Evolutionary conservation across 2,329 filamentous ascomycete species (phyloP), one percentile per base, ranked within the genome.

Genomic region (Exserohilum turcica): DNA sequence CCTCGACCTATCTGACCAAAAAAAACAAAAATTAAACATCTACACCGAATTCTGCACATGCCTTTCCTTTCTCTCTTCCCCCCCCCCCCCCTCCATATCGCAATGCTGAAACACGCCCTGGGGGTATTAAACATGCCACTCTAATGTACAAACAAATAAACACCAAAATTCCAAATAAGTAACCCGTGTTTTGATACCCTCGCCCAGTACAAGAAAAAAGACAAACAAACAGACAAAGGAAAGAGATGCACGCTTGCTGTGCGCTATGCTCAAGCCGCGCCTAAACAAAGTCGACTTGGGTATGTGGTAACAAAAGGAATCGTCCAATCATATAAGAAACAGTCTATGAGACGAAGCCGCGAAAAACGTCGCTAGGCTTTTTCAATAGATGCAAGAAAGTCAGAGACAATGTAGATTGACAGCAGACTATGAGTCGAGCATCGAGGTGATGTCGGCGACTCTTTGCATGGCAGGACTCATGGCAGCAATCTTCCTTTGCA

Each of bases 381-480:
- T 33, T 45, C 21, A 48, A 28, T 45, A 35, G 29, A 21, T 19
- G 32, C 43, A 43, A 37, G 54, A 39, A 32, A 16, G 31, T 48
- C 32, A 39, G 39, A n/a, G 45, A 33, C 31, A 35, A 31, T 36
- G 13, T 44, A 24, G 19, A 15, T n/a, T 31, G 21, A 45, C 43
- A 27, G 15, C 2, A 24, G n/a, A 45, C 63, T 62, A 72, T 48
- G 43, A 67, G 59, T 74, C 72, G 27, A 74, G 63, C 59, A 71
- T 68, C 48, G 70, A 70, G n/a, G 70, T 74, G 44, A 72, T 52
- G 43, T 68, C 62, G 13, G 65, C 63, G 55, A 75, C 61, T 56
- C 72, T 66, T 54, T 74, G 66, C 36, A 67, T 63, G 8, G 59
- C 63, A n/a, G 66, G 59, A 43, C 70, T 68, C 60, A 74, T 72